Percentiles rank a stretch among this genome's conserved stretches.
These are phyloP conservation scores for Wickerhamiella azymoides DNA, from an alignment of 805 yeast species.

Conservation along the genomic window DNA sequence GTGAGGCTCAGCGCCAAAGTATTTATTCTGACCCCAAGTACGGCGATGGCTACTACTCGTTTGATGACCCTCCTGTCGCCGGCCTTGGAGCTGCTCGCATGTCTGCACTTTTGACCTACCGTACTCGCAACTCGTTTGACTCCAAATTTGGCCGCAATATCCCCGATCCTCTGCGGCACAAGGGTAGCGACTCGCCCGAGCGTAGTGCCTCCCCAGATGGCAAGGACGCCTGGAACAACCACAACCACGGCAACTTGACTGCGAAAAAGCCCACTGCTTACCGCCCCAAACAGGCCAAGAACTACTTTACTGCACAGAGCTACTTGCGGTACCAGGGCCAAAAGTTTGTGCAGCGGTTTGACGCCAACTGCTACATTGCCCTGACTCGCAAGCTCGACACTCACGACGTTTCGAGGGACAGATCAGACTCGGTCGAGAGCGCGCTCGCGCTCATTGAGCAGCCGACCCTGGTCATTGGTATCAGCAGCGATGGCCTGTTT, in stretches of 20 bases:
- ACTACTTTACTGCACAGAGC: conserved; percentile 86
- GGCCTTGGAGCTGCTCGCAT: conserved; percentile 95
- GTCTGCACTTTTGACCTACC: conserved; percentile 86
- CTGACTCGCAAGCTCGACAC: conserved; percentile 90
- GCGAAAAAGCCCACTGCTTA: conserved; percentile 12
- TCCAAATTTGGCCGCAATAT: conserved; percentile 75
- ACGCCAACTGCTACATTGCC: conserved; percentile 92
- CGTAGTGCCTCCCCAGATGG: conserved; percentile 16
- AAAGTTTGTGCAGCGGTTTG: conserved; percentile 79
- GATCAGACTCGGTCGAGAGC: conserved; percentile 35
- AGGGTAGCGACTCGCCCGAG: conserved; percentile 24
- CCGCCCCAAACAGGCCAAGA: conserved; percentile 28
- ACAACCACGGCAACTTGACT: conserved; percentile 62
- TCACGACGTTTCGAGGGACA: conserved; percentile 79
- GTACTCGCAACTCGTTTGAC: conserved; percentile 87
- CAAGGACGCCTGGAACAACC: conserved; percentile 71
- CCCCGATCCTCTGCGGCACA: conserved; percentile 36
- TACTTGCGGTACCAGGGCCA: conserved; percentile 89
- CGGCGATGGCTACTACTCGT: conserved; percentile 72
- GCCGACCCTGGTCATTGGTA: conserved; percentile 79
- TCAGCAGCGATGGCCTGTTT: conserved; percentile 82
- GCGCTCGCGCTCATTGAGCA: conserved; percentile 48
- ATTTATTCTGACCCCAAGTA: conserved; percentile 92
- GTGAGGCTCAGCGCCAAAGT: conserved; percentile 94
- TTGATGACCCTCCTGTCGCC: conserved; percentile 63